Conservation (phyloP, 129 eudicot species). For the Centella asiatica region DNA sequence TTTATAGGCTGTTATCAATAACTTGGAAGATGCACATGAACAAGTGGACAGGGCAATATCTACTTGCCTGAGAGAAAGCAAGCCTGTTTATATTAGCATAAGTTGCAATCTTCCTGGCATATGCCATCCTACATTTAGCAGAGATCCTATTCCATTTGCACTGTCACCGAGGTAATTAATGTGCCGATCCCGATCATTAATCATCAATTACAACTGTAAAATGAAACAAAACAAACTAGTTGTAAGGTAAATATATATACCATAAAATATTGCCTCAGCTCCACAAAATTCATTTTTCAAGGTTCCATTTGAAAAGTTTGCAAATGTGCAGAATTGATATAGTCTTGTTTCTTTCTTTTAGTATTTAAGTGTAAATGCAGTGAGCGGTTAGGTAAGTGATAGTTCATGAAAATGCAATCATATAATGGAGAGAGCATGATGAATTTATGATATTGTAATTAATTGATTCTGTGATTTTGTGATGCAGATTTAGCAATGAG, state of each 20-base stretch:
- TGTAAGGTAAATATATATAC: neutral
- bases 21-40: slow-evolving; percentile 51
- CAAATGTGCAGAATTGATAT: too few species aligned
- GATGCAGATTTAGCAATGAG: slow-evolving; percentile 21
- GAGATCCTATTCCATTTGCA: slow-evolving; percentile 24
- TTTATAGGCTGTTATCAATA: slow-evolving; percentile 30
- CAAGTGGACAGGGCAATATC: slow-evolving; percentile 35
- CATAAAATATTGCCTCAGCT: neutral
- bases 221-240: too few species aligned
- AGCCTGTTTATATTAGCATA: slow-evolving; percentile 44
- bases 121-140: slow-evolving; percentile 21
- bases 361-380: too few species aligned
- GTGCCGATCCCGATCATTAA: neutral
- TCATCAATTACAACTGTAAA: neutral
- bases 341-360: too few species aligned
- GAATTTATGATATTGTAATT: too few species aligned
- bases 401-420: too few species aligned
- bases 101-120: slow-evolving; percentile 29
- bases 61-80: slow-evolving; percentile 39
- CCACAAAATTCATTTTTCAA: too few species aligned
- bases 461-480: too few species aligned
- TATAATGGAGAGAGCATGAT: too few species aligned
- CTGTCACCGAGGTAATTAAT: slow-evolving; percentile 17
- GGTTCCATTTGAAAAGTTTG: too few species aligned
- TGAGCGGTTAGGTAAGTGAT: too few species aligned